Evolutionary conservation across 352 stramenopile species (phyloP).

Genomic region (Pythium brassicae): DNA sequence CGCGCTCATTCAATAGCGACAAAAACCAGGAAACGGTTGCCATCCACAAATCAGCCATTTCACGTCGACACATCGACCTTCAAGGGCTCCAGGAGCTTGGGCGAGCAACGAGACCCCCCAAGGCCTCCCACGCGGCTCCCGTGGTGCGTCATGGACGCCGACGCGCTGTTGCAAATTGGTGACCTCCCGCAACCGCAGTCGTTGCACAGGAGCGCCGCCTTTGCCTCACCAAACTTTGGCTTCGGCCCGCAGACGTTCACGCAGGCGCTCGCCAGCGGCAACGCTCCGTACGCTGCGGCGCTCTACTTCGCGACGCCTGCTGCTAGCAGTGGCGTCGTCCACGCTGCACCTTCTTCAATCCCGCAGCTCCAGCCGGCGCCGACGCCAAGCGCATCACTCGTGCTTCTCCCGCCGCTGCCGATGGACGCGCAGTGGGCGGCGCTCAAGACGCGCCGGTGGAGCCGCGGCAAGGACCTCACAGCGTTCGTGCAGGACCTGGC

Average conservation of each 20-base stretch:
- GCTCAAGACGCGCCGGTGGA: conserved; percentile 33
- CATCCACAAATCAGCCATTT: not conserved
- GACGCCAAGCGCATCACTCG: too few species aligned
- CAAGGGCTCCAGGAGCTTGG: not conserved
- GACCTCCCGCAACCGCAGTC: not conserved
- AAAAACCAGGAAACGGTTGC: not conserved
- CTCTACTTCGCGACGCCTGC: not conserved
- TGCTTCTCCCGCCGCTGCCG: not conserved
- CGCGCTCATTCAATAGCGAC: not conserved
- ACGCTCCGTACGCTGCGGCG: not conserved
- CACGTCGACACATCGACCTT: not conserved
- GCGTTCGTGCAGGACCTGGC: conserved; percentile 50
- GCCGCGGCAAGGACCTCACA: conserved; percentile 33
- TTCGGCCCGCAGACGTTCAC: conserved; percentile 9
- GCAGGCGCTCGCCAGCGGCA: conserved; percentile 3
- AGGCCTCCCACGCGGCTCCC: too few species aligned
- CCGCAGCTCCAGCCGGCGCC: not conserved
- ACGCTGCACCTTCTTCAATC: not conserved
- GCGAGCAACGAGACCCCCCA: too few species aligned
- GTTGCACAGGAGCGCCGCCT: not conserved
- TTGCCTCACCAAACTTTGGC: not conserved
- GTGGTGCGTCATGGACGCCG: not conserved
- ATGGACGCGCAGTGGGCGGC: conserved; percentile 17
- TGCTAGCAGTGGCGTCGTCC: too few species aligned
- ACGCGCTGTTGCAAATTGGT: not conserved